These are phyloP conservation scores for Aphanocladium album DNA, from an alignment of 2,329 filamentous ascomycete species.

Conservation along the genomic window DNA sequence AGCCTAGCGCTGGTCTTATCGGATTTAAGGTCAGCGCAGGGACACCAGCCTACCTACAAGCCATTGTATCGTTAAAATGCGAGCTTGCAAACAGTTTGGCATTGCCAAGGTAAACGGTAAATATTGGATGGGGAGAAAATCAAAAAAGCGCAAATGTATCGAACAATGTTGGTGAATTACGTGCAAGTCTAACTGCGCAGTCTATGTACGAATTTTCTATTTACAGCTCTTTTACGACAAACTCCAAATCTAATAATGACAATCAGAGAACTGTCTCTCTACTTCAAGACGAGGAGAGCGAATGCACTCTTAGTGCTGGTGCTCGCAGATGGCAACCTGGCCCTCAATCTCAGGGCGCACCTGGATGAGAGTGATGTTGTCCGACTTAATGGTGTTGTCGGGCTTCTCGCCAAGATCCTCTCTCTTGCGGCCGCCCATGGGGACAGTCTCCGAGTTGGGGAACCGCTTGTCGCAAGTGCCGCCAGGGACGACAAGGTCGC, in stretches of 20 bases:
- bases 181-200: background rate
- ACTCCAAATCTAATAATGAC: background rate
- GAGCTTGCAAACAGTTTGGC: too few species aligned
- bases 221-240: background rate
- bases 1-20: background rate
- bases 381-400: conserved; percentile 13
- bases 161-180: background rate
- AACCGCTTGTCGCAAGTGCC: conserved; percentile 17
- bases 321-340: background rate
- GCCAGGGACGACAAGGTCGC: conserved; percentile 16
- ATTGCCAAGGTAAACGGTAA: background rate
- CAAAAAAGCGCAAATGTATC: background rate
- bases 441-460: conserved; percentile 15
- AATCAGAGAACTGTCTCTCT: background rate
- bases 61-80: too few species aligned
- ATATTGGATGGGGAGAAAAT: background rate
- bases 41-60: background rate
- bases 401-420: conserved; percentile 5
- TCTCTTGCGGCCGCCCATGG: conserved; percentile 11
- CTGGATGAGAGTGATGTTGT: conserved; percentile 14
- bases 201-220: background rate
- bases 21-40: background rate
- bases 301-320: background rate
- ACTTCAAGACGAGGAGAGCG: background rate
- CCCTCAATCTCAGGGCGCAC: background rate